Evolutionary conservation across 192 early-diverging fungal species (phyloP), one percentile per base, ranked within the genome.

Genomic region (Helicostylum pulchrum): DNA sequence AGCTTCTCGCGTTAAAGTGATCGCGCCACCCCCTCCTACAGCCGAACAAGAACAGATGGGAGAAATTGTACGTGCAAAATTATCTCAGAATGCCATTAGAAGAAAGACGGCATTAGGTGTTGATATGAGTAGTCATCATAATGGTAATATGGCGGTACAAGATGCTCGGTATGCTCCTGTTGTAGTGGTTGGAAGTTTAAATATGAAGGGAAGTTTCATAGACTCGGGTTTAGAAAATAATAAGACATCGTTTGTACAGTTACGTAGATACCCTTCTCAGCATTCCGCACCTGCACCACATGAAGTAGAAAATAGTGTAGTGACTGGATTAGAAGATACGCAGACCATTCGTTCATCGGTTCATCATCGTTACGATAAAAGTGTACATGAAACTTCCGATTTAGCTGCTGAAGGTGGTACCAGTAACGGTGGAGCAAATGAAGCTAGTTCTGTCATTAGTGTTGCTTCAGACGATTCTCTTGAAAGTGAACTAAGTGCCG

Each of bases 141-240:
- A 69, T 36, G 73, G 73, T 4, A 75, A 75, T 23, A 57, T 65
- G 23, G 73, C 73, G 4, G 64, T 75, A 17, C 61, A 67, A n/a
- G 73, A 75, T 52, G 65, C 73, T 21, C 62, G 63, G 8, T 47
- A 57, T 23, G 68, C 73, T 11, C 53, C 58, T 20, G 63, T 75
- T 9, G 64, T 68, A 31, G 67, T 75, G 4, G 66, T 75, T 44
- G 73, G 73, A 1, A 75, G 65, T 42, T 17, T 72, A 2, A 63
- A 63, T 7, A 12, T 43, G 17, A 63, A 63, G 50, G 31, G 32
- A 1, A 43, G 32, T 42, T 44, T 49, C 17, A 34, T 57, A 20
- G 55, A 57, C 21, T 57, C 55, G 7, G 55, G 55, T 19, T 30
- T 57, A 17, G 55, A 57, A 17, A 36, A 30, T 19, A 42, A 17